Evolutionary conservation across 2,329 filamentous ascomycete genomes (phyloP).

Genomic region (Diaporthe citrichinensis): DNA sequence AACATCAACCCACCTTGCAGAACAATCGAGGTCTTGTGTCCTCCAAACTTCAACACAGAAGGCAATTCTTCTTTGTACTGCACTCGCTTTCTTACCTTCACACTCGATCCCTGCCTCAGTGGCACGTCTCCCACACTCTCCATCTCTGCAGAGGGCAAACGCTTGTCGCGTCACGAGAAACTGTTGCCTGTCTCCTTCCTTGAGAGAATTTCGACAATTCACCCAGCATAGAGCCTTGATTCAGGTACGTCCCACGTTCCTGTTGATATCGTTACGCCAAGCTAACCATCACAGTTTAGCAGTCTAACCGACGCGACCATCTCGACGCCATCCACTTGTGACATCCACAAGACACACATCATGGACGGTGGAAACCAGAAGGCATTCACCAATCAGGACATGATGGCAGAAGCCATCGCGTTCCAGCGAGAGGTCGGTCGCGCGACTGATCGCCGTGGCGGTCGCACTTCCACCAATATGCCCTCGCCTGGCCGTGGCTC

Average conservation of each 20-base stretch:
- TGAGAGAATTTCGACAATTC: not conserved
- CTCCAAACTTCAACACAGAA: not conserved
- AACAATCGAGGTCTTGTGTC: not conserved
- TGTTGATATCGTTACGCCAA: not conserved
- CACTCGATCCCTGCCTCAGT: not conserved
- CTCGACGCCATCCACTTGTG: not conserved
- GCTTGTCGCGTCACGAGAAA: not conserved
- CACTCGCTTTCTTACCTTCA: not conserved
- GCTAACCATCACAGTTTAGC: not conserved
- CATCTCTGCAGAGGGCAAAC: not conserved
- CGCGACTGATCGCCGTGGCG: not conserved
- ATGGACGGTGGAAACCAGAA: constrained; percentile 13
- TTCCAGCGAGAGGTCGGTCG: not conserved
- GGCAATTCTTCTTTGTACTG: not conserved
- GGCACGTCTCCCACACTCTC: not conserved
- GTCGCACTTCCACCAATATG: constrained; percentile 2
- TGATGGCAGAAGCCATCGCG: not conserved
- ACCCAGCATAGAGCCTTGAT: not conserved
- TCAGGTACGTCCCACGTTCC: not conserved
- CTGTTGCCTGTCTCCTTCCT: not conserved
- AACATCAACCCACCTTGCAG: not conserved
- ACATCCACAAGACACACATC: not conserved
- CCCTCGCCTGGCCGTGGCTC: not conserved
- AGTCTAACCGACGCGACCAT: not conserved
- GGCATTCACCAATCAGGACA: not conserved